Evolutionary conservation across 2,329 filamentous ascomycete species (phyloP), one percentile per base, ranked within the genome.

Genomic region (Colletotrichum cereale): DNA sequence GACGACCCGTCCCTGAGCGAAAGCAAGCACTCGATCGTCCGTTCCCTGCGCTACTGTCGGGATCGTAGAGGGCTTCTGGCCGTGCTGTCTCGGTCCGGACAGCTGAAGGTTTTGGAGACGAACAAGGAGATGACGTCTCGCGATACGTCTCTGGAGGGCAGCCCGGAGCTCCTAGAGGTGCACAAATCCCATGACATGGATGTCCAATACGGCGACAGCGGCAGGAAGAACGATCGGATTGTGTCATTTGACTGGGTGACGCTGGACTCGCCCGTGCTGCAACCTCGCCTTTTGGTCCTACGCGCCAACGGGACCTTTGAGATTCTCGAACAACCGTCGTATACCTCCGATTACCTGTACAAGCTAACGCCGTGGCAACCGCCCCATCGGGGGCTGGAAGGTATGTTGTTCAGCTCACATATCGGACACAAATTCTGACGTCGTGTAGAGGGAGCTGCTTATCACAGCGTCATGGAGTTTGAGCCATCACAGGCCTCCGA

Each of bases 241-340:
- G 88, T 92, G 10, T 91, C 90, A 0, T 92, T 92, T 77, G 90
- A 92, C 77, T 92, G 90, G 90, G 82, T 91, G 12, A 91, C 88
- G 4, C 82, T 91, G 57, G 84, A 86, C 14, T 88, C 87, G 4
- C 83, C 88, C 4, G 84, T 85, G 18, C 76, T 90, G 60, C 86
- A 86, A 31, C 88, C 89, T 38, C 85, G 90, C n/a, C 81, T 90
- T 48, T 78, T 92, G 31, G 88, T 89, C 2, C 78, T 92, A 34
- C 85, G 89, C 34, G 88, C 88, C 42, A 91, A 87, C 73, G 89
- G 90, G 24, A 83, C 82, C 18, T 89, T 91, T 76, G 88, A 90
- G 38, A 89, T 92, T 24, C 78, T 92, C 34, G 87, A 91, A 73
- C 88, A 89, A 75, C 89, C 90, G 5, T 87, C 88, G 1, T 84